phyloP scores from a whole-genome alignment of 306 rosid genomes.

The Senna siamea region DNA sequence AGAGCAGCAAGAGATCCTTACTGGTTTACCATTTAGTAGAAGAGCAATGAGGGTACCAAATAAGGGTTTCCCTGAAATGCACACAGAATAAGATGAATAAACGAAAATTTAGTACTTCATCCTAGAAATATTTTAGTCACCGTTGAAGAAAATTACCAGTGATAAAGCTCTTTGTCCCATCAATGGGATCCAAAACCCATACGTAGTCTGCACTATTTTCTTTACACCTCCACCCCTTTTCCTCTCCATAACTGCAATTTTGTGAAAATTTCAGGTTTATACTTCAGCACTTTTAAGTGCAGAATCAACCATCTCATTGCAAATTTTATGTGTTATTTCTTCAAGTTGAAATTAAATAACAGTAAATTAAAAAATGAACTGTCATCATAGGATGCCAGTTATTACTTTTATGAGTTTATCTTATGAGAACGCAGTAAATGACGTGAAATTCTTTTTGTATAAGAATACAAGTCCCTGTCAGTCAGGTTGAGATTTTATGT shows the following conservation, averaged over 20 bases:
- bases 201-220: slow-evolving; percentile 74
- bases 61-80: slow-evolving; percentile 81
- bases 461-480: background rate
- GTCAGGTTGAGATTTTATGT: background rate
- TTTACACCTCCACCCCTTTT: slow-evolving; percentile 89
- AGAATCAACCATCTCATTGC: slow-evolving; percentile 16
- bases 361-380: background rate
- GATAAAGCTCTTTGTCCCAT: slow-evolving; percentile 93
- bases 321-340: slow-evolving; percentile 1
- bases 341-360: background rate
- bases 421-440: slow-evolving; percentile 7
- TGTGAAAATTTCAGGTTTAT: slow-evolving; percentile 1
- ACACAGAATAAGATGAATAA: slow-evolving; percentile 19
- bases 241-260: slow-evolving; percentile 87
- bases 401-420: background rate
- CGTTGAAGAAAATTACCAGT: slow-evolving; percentile 61
- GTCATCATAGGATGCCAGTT: background rate
- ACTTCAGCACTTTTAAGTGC: slow-evolving; percentile 13
- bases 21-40: slow-evolving; percentile 74
- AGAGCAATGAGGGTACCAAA: slow-evolving; percentile 94
- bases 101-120: slow-evolving; percentile 8
- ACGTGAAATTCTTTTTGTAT: background rate
- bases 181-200: slow-evolving; percentile 97
- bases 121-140: background rate
- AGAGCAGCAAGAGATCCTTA: slow-evolving; percentile 49